Conservation (phyloP, 441 rosid species). For the Flueggea neowawraea region DNA sequence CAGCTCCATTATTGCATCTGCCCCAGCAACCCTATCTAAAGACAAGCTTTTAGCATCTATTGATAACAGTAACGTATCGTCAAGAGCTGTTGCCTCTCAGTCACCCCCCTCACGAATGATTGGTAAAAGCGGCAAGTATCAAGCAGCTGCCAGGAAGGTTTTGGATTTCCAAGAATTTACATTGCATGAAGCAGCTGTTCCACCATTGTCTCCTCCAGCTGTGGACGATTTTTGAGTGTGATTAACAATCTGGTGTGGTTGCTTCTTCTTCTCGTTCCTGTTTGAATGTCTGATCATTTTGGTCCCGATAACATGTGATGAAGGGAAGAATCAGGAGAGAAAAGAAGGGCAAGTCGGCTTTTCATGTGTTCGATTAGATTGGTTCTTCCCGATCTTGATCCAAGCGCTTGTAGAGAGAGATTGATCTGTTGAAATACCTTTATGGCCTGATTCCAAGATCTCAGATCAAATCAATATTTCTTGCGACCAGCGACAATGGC, state of each 20-base stretch:
- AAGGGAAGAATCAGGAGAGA: slow-evolving; percentile 37
- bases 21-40: slow-evolving; percentile 36
- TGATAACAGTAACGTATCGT: slow-evolving; percentile 31
- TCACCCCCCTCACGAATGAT: slow-evolving; percentile 39
- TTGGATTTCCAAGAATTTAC: slow-evolving; percentile 28
- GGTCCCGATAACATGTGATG: slow-evolving; percentile 1
- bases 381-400: slow-evolving; percentile 50
- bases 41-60: slow-evolving; percentile 36
- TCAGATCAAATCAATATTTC: no score
- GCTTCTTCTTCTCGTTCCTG: slow-evolving; percentile 27
- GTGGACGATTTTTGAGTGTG: slow-evolving; percentile 28
- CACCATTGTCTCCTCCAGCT: slow-evolving; percentile 81
- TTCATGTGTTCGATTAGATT: slow-evolving; percentile 8
- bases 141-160: slow-evolving; percentile 44
- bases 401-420: slow-evolving; percentile 27
- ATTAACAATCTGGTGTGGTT: slow-evolving; percentile 12
- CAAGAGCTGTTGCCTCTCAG: slow-evolving; percentile 25
- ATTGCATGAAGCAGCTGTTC: slow-evolving; percentile 41
- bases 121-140: slow-evolving; percentile 29
- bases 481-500: no score
- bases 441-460: not conserved
- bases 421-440: not conserved
- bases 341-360: slow-evolving; percentile 22
- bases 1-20: slow-evolving; percentile 50
- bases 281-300: slow-evolving; percentile 9